Evolutionary conservation across 148 eudicot genomes (phyloP), one percentile per base, ranked within the genome.

Genomic region (Silene conica): DNA sequence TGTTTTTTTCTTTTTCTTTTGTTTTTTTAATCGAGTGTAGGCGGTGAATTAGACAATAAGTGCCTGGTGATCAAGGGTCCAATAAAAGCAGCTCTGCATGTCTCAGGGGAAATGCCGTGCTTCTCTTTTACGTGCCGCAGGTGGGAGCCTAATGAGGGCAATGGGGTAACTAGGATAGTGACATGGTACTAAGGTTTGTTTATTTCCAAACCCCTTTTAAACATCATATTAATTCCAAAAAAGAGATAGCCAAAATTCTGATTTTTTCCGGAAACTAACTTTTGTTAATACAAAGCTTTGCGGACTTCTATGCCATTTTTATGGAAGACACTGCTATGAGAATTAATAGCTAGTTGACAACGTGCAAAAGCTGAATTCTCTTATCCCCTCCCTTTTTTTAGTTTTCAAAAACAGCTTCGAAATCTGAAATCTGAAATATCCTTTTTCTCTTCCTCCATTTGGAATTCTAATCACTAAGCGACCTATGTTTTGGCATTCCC

Each of bases 121-220:
- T 38, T 10, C 23, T 65, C 65, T 11, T 14, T 26, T 38, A 34
- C 20, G 5, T 38, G 69, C 50, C 19, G 13, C 41, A 54, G 66
- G 67, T 16, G 25, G 66, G 66, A 57, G 21, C 72, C 65, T 67
- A 16, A 10, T 74, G 25, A 46, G 65, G 68, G 58, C 58, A 10
- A 67, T 57, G 3, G 64, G 20, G 45, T 25, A 16, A 7, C 1
- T 6, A 18, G 34, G 10, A 25, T 58, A 63, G 34, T 31, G n/a
- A 11, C 28, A 21, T 64, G 62, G 59, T 23, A 23, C 48, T 1
- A 31, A 31, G 67, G 15, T 21, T 20, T 31, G 67, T 63, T 63
- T 16, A 20, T 31, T 15, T 6, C 67, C 43, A 63, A 13, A 13
- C 16, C 45, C 9, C 14, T 26, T 26, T 26, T 63, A 41, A 63